A percentile compares a stretch with the other conserved stretches of the same genome.
Conservation (phyloP, 805 yeast species). For the Starmerella lactis-condensi region DNA sequence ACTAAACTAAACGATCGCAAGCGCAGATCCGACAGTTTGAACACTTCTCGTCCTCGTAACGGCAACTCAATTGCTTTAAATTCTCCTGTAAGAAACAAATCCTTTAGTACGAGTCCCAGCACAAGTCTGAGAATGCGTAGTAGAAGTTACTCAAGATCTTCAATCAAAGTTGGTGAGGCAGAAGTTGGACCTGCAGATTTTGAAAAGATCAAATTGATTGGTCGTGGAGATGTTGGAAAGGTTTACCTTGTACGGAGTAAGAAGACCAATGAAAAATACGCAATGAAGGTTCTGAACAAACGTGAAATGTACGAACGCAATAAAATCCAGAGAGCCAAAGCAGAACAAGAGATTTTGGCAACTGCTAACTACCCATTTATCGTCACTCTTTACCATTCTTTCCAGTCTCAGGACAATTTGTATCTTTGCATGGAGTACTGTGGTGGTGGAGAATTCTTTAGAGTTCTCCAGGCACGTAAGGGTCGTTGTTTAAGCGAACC, state of each 20-base stretch:
- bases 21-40: constrained; percentile 1
- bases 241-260: constrained; percentile 83
- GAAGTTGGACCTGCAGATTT: constrained; percentile 76
- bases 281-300: constrained; percentile 80
- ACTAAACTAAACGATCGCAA: constrained; percentile 21
- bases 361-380: constrained; percentile 94
- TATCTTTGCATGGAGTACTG: constrained; percentile 97
- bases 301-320: constrained; percentile 89
- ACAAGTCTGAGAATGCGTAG: constrained; percentile 10
- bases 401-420: constrained; percentile 79
- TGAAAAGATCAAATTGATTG: constrained; percentile 74
- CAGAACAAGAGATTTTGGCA: constrained; percentile 91
- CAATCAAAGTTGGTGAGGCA: constrained; percentile 54
- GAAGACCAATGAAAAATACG: constrained; percentile 53
- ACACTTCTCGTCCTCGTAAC: not conserved
- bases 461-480: constrained; percentile 82
- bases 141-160: constrained; percentile 54
- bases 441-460: constrained; percentile 96
- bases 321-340: constrained; percentile 82
- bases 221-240: constrained; percentile 96
- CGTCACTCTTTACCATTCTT: constrained; percentile 87
- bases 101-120: not conserved
- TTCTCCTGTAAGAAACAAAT: not conserved
- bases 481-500: constrained; percentile 69
- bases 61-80: not conserved